Base-by-base conservation (phyloP, 1,284 basidiomycete genomes). In the Sphaerobolus stellatus region DNA sequence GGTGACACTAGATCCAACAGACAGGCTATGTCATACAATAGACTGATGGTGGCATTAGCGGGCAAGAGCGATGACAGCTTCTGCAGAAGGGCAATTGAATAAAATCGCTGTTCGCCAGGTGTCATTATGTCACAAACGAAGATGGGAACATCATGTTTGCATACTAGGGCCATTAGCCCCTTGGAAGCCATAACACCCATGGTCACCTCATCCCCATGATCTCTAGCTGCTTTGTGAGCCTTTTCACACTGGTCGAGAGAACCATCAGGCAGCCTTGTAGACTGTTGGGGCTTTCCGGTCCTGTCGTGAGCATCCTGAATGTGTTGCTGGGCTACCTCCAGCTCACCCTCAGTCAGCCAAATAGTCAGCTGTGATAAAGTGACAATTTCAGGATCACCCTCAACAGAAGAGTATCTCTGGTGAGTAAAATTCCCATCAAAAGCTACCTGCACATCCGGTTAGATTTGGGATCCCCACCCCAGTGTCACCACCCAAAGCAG, bases 1-100 rank as follows among this genome's bases (percentile, higher is more conserved):
- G n/a, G n/a, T n/a, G n/a, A n/a, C n/a, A n/a, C n/a, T n/a, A n/a
- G 58, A 29, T 68, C 55, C 2, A 69, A 46, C 33, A 64, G 61
- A 55, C 68, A 69, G 1, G 52, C 66, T 41, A 70, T 66, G 38
- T 70, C 66, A 56, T 70, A 69, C 3, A 71, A 56, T 0, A 67
- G 11, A 0, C 67, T 66, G 30, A 70, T 58, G 2, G 16, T 55
- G 38, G 61, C 41, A 14, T 50, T 34, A 2, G 24, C 3, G 0
- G 70, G 70, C 8, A 71, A 48, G 44, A 68, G 45, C 24, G 62
- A 8, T 24, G 68, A 64, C 2, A 71, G 55, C 18, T 54, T 52
- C 7, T 64, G 52, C 2, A 71, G 20, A 1, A 71, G 54, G 8
- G 62, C 58, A 0, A 69, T 33, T 0, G 59, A 59, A 54, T 67